Evolutionary conservation across 2,329 filamentous ascomycete species (phyloP), one percentile per base, ranked within the genome.

Genomic region (Cladosporium sp.): DNA sequence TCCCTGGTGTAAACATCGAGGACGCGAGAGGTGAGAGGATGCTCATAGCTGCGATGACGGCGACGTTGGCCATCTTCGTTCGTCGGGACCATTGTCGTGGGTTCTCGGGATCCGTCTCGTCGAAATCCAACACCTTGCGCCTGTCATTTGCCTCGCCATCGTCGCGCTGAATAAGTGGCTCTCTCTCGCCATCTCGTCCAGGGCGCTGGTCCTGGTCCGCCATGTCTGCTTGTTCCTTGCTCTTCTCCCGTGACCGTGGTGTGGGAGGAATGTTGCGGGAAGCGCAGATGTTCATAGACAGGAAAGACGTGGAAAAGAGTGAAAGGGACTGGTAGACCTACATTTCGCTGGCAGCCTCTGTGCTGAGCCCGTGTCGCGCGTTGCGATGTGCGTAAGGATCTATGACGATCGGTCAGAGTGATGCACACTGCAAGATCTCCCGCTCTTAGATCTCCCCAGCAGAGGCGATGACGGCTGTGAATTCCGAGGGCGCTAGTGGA

Each of bases 1-100:
- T 80, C 1, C 77, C 78, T 0, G 78, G 78, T 0, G 78, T 80
- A 66, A 81, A 81, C 77, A 80, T 80, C 37, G 74, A 77, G 19
- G 73, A 76, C 1, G 77, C 77, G 19, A 80, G 70, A 0, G 78
- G 77, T 17, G 74, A 77, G 1, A 80, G 60, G 36, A 80, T 74
- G 4, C 77, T 71, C 78, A 82, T 81, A 36, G 74, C 65, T 4
- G 78, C 77, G 56, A 81, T 80, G 51, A 80, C 74, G 12, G 69
- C 72, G 28, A 81, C 76, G 58, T 82, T 82, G 47, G 71, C 64
- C 64, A 81, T 70, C 61, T 81, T 81, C 59, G 69, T 73, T 49
- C 65, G 64, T 58, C 66, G 65, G 10, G 69, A 66, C 79, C 79
- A 81, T 66, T 74, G 70, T 61, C 76, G 68, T 17, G 79, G 78